Evolutionary conservation across 345 rosid species (phyloP).

Genomic region (Populus tremula): DNA sequence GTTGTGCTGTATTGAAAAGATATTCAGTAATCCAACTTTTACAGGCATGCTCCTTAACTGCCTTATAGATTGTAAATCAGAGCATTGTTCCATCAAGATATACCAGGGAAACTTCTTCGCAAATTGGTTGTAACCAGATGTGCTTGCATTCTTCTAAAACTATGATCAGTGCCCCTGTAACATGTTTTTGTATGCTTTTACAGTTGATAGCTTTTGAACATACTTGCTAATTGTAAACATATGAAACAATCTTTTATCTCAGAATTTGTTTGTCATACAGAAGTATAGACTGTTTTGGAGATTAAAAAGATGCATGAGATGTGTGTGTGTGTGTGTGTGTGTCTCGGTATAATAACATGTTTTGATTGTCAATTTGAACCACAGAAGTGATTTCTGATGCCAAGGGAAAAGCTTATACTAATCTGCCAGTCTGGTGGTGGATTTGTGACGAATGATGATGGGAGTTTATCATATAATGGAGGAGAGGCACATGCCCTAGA

Average conservation of each 20-base stretch:
- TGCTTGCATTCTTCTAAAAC: background rate
- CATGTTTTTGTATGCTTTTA: background rate
- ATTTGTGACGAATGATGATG: slow-evolving; percentile 63
- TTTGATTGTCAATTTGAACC: slow-evolving; percentile 12
- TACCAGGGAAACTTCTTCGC: background rate
- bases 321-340: background rate
- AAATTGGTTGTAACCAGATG: background rate
- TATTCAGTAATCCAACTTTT: background rate
- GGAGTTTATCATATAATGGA: slow-evolving; percentile 60
- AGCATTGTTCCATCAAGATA: background rate
- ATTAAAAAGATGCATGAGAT: background rate
- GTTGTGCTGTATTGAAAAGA: background rate
- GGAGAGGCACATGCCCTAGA: slow-evolving; percentile 86
- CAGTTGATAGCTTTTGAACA: background rate
- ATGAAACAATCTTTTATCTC: background rate
- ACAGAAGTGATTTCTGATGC: slow-evolving; percentile 48
- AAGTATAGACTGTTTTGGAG: background rate
- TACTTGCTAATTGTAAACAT: background rate
- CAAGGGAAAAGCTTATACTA: slow-evolving; percentile 76
- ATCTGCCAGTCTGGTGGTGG: slow-evolving; percentile 84
- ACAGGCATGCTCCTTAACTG: background rate
- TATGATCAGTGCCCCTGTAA: background rate
- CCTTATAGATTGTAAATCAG: background rate
- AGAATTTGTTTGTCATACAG: background rate
- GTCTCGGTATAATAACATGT: background rate